A percentile compares a stretch with the other conserved stretches of the same genome.
Evolutionary conservation across 2,329 filamentous ascomycete species (phyloP).

Genomic region (Graphilbum fragrans): DNA sequence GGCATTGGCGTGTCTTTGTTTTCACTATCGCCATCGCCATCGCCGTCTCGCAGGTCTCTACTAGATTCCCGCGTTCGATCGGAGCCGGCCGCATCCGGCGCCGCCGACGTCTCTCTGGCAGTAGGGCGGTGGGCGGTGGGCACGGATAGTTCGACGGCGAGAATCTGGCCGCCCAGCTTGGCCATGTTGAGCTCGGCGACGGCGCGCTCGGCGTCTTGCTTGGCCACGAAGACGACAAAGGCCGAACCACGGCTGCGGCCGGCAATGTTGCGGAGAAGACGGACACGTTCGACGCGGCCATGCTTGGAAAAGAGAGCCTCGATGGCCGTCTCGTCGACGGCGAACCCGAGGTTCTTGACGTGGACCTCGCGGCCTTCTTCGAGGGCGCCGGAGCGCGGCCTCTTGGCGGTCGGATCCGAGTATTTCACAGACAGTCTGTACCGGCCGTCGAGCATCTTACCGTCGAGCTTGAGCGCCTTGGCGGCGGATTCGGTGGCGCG

Average conservation of each 20-base stretch:
- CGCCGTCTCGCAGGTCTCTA: not conserved
- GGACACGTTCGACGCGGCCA: slow-evolving; percentile 61
- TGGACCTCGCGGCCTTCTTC: slow-evolving; percentile 84
- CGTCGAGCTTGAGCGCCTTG: slow-evolving; percentile 61
- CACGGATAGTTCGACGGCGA: slow-evolving; percentile 52
- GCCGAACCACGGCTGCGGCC: slow-evolving; percentile 66
- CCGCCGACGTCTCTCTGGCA: slow-evolving; percentile 26
- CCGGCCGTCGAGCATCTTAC: slow-evolving; percentile 53
- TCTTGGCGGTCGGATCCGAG: slow-evolving; percentile 70
- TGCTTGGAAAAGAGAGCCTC: slow-evolving; percentile 60
- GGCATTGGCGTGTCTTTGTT: slow-evolving; percentile 8
- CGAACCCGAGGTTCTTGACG: slow-evolving; percentile 55
- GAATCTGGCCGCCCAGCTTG: slow-evolving; percentile 53
- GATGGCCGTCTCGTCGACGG: slow-evolving; percentile 55
- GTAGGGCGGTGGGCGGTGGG: slow-evolving; percentile 43
- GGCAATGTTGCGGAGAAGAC: slow-evolving; percentile 54
- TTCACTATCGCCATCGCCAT: not conserved
- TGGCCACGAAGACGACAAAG: slow-evolving; percentile 65
- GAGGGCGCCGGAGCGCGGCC: slow-evolving; percentile 65
- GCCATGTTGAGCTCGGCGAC: slow-evolving; percentile 58
- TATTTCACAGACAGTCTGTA: slow-evolving; percentile 66
- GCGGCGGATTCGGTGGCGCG: slow-evolving; percentile 53
- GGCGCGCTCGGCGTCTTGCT: slow-evolving; percentile 54
- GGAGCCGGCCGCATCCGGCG: slow-evolving; percentile 18
- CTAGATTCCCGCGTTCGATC: slow-evolving; percentile 9